Conservation (phyloP, 805 yeast genomes). For the Saccharomycopsis fermentans region DNA sequence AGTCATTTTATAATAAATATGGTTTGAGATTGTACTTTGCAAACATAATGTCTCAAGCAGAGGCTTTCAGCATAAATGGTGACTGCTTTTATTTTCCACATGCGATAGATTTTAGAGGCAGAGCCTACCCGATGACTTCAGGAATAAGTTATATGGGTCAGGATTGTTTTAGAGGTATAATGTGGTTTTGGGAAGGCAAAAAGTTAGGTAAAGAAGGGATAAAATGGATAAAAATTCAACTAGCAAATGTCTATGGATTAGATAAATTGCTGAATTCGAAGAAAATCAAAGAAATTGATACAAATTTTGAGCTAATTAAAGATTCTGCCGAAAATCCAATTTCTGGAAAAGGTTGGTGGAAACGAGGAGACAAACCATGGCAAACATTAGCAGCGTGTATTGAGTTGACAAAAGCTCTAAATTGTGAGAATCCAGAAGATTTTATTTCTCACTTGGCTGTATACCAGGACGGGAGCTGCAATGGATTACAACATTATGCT, state of each 20-base stretch:
- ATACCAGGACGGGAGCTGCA: conserved; percentile 62
- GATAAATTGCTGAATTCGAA: conserved; percentile 45
- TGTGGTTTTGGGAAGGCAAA: conserved; percentile 51
- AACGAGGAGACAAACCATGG: conserved; percentile 51
- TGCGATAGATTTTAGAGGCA: conserved; percentile 71
- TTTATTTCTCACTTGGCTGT: conserved; percentile 44
- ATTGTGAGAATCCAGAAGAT: conserved; percentile 38
- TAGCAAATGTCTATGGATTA: conserved; percentile 49
- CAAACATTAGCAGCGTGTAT: conserved; percentile 48
- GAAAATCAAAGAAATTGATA: conserved; percentile 39
- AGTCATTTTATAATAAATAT: neutral
- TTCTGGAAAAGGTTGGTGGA: conserved; percentile 43
- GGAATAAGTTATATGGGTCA: conserved; percentile 55
- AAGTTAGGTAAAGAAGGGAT: conserved; percentile 43
- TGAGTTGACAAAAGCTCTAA: conserved; percentile 40
- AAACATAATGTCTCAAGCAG: neutral
- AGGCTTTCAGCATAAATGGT: neutral
- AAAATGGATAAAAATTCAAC: conserved; percentile 51
- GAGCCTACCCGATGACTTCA: conserved; percentile 60
- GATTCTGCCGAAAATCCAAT: conserved; percentile 41
- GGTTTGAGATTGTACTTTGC: neutral
- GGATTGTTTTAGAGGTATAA: conserved; percentile 48
- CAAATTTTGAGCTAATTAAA: conserved; percentile 33
- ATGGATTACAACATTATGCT: conserved; percentile 61
- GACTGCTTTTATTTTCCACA: conserved; percentile 23